A percentile compares a stretch with the other conserved stretches of the same genome.
phyloP scores from a whole-genome alignment of 163 green algal species.

The Smithsoniella earleae region DNA sequence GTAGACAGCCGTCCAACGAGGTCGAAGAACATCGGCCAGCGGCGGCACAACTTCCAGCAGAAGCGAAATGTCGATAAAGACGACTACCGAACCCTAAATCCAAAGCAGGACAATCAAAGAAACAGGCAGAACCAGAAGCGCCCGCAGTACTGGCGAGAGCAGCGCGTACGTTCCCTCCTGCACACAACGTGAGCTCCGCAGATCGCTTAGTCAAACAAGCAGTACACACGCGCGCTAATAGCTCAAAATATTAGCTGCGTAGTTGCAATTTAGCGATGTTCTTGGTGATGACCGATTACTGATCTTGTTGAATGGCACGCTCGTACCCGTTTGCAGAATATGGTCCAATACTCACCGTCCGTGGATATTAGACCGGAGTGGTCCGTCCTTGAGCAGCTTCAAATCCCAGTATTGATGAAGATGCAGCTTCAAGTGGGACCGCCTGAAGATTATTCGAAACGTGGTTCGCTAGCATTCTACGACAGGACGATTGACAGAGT shows the following conservation, averaged over 20 bases:
- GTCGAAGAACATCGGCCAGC: slow-evolving; percentile 44
- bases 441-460: slow-evolving; percentile 57
- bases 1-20: slow-evolving; percentile 81
- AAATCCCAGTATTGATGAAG: slow-evolving; percentile 73
- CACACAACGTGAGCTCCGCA: not conserved
- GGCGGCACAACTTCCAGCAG: slow-evolving; percentile 57
- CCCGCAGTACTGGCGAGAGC: slow-evolving; percentile 30
- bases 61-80: slow-evolving; percentile 41
- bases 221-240: too few relatives aligned
- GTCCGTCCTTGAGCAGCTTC: slow-evolving; percentile 88
- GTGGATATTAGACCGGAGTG: slow-evolving; percentile 92
- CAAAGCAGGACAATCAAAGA: slow-evolving; percentile 16
- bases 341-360: slow-evolving; percentile 57
- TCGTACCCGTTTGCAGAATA: slow-evolving; percentile 41
- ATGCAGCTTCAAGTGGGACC: slow-evolving; percentile 58
- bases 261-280: too few relatives aligned
- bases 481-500: slow-evolving; percentile 82
- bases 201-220: too few relatives aligned
- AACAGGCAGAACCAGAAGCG: slow-evolving; percentile 35
- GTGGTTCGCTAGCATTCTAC: slow-evolving; percentile 67
- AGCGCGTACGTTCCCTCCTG: slow-evolving; percentile 13
- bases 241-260: too few relatives aligned
- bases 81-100: slow-evolving; percentile 33
- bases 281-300: too few relatives aligned
- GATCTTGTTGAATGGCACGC: too few relatives aligned